phyloP scores from a whole-genome alignment of 1,284 basidiomycete species.

The Salmacisia buchloeana region DNA sequence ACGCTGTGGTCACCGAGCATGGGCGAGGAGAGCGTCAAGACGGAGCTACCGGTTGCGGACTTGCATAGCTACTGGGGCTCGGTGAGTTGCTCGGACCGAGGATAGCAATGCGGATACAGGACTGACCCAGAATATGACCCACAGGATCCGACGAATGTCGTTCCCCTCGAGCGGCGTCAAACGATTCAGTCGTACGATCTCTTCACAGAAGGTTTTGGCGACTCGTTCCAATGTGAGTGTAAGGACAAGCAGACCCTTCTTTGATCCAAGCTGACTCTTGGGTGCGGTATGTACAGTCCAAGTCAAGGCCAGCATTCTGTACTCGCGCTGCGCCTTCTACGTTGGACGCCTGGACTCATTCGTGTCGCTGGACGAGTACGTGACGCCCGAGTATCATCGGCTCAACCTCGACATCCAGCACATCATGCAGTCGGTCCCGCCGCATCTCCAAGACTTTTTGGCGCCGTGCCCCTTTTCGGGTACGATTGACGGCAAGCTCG shows the following conservation, averaged over 20 bases:
- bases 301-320: not conserved
- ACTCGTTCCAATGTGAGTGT: slow-evolving; percentile 6
- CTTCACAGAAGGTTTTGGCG: not conserved
- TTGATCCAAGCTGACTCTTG: not conserved
- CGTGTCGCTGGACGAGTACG: not conserved
- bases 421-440: not conserved
- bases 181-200: not conserved
- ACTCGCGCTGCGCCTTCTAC: not conserved
- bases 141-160: not conserved
- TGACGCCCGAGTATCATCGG: slow-evolving; percentile 1
- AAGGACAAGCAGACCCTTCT: not conserved
- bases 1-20: not conserved
- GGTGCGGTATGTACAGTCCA: not conserved
- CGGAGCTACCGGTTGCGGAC: slow-evolving; percentile 2
- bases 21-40: slow-evolving; percentile 1
- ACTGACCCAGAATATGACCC: not conserved
- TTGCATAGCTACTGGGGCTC: slow-evolving; percentile 1
- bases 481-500: slow-evolving; percentile 2
- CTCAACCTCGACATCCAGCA: slow-evolving; percentile 3
- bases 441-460: not conserved
- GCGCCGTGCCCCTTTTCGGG: not conserved
- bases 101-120: not conserved
- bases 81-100: not conserved
- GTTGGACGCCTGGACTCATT: slow-evolving; percentile 1
- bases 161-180: not conserved